A percentile compares a stretch with the other conserved stretches of the same genome.
Conservation (phyloP, 192 early-diverging fungal genomes). For the Cetraspora pellucida region DNA sequence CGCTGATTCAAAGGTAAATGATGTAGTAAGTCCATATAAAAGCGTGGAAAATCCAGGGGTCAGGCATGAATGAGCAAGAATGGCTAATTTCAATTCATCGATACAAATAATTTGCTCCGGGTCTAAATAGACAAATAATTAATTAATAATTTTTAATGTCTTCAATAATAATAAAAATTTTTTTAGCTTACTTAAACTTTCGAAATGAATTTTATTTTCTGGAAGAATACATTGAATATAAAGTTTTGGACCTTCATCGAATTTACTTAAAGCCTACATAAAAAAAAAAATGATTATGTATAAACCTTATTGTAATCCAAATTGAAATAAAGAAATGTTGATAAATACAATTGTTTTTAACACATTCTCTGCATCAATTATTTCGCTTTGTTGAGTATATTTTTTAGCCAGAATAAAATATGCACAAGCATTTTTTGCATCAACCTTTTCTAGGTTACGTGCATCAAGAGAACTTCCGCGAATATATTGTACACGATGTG, state of each 20-base stretch:
- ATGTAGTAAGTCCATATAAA: conserved; percentile 32
- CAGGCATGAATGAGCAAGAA: conserved; percentile 36
- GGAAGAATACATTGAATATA: conserved; percentile 37
- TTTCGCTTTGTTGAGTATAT: conserved; percentile 34
- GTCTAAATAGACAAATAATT: conserved; percentile 13
- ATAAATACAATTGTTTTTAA: conserved; percentile 29
- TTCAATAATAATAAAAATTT: background rate
- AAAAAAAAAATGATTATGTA: background rate
- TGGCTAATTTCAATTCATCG: conserved; percentile 33
- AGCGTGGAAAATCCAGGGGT: conserved; percentile 34
- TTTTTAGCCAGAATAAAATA: conserved; percentile 36
- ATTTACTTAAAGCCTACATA: conserved; percentile 30
- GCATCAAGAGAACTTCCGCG: conserved; percentile 34
- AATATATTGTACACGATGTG: conserved; percentile 34
- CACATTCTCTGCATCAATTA: conserved; percentile 36
- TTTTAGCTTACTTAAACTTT: conserved; percentile 33
- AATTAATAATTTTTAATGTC: background rate
- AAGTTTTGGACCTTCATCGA: conserved; percentile 30
- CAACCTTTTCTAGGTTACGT: conserved; percentile 20
- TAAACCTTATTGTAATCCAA: background rate
- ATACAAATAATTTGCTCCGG: conserved; percentile 34
- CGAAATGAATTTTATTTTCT: conserved; percentile 36
- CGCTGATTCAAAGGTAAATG: conserved; percentile 26
- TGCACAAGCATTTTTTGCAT: conserved; percentile 27
- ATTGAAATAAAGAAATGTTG: background rate